phyloP scores from a whole-genome alignment of 805 yeast species.

The Candida coquimbonensis region DNA sequence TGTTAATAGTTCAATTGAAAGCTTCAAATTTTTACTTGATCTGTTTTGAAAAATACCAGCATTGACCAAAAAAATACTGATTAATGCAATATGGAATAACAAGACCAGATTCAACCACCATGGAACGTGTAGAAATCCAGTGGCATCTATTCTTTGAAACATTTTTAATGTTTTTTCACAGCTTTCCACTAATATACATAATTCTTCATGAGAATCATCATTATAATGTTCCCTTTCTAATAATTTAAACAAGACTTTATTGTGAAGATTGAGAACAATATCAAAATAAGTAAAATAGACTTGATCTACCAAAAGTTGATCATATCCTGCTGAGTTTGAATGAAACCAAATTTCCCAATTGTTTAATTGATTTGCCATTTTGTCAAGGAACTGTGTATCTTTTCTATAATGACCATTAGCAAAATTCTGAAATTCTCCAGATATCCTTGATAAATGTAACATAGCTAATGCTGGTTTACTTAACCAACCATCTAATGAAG shows the following conservation, averaged over 20 bases:
- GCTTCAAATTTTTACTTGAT: conserved; percentile 9
- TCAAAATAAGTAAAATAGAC: conserved; percentile 18
- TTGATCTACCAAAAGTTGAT: conserved; percentile 14
- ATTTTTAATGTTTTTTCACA: conserved; percentile 27
- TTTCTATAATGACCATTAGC: conserved; percentile 3
- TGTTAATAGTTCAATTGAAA: conserved; percentile 18
- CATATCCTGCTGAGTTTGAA: conserved; percentile 10
- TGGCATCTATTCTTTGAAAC: conserved; percentile 25
- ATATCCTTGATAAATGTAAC: conserved; percentile 35
- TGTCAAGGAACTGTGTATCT: conserved; percentile 18
- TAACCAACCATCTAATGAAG: conserved; percentile 36
- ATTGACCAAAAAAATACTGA: conserved; percentile 34
- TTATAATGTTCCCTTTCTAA: conserved; percentile 9
- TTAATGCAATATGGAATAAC: conserved; percentile 38
- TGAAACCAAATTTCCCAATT: conserved; percentile 16
- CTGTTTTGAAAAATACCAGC: conserved; percentile 28
- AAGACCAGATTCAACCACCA: conserved; percentile 46
- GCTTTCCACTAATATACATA: conserved; percentile 25
- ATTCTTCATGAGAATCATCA: conserved; percentile 17
- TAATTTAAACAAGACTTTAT: conserved; percentile 13
- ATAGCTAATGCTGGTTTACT: conserved; percentile 39
- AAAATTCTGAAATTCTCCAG: conserved; percentile 30
- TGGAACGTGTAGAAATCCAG: conserved; percentile 32
- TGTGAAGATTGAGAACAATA: conserved; percentile 13
- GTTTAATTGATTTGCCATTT: conserved; percentile 11